Conservation (phyloP, 805 yeast species). For the Candida patagonica region DNA sequence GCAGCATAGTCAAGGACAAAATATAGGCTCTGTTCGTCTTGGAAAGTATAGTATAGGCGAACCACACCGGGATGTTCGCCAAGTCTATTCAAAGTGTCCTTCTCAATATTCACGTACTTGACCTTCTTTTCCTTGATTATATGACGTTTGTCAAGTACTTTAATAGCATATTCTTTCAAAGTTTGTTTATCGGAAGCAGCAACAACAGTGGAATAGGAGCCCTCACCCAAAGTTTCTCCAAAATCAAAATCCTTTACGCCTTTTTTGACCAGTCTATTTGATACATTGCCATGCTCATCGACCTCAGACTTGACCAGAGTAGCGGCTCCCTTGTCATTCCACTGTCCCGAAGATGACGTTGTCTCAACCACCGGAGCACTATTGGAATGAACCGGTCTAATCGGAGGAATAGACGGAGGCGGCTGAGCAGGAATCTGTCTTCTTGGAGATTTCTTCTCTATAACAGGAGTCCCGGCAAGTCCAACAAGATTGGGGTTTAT, state of each 20-base stretch:
- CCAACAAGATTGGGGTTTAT: neutral
- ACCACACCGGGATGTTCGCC: conserved; percentile 95
- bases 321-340: conserved; percentile 56
- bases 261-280: conserved; percentile 41
- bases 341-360: conserved; percentile 28
- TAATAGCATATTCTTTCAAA: conserved; percentile 75
- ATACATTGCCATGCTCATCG: conserved; percentile 40
- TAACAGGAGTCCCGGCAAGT: neutral
- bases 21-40: conserved; percentile 77
- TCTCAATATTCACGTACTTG: conserved; percentile 93
- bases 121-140: conserved; percentile 90
- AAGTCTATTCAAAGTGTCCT: conserved; percentile 74
- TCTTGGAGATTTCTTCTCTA: neutral
- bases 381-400: neutral
- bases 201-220: conserved; percentile 89
- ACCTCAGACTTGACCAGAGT: conserved; percentile 37
- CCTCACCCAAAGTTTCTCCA: conserved; percentile 86
- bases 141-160: conserved; percentile 83
- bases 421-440: neutral
- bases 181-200: conserved; percentile 74
- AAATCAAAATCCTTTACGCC: conserved; percentile 80
- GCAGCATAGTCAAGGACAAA: conserved; percentile 92
- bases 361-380: too few relatives aligned
- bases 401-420: neutral
- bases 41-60: conserved; percentile 86